Base-by-base conservation (phyloP, 2,329 filamentous ascomycete genomes). In the Cyphellophora europaea region DNA sequence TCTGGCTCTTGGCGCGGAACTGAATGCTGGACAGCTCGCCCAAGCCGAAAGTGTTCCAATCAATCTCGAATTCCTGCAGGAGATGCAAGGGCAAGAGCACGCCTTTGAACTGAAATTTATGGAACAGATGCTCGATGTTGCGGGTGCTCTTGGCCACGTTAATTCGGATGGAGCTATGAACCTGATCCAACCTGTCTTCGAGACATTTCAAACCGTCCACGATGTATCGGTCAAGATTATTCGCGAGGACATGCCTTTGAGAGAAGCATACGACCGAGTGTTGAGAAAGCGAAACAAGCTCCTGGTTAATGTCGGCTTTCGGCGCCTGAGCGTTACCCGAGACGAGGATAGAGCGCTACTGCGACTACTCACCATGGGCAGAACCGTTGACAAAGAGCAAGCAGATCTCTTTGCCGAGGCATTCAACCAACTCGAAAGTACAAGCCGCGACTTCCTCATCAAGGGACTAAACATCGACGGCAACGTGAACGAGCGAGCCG, bases 1-100 rank as follows among this genome's bases (percentile, higher is more conserved):
- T 11, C 45, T 63, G 11, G 43, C 53, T 34, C 47, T 61, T 12
- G 59, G 58, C 3, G 51, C 55, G 11, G 47, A 52, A 13, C 48
- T 63, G 31, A 62, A 62, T 41, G 52, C 59, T 11, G 53, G 54
- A 2, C 60, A 62, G 39, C 35, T 62, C 3, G 58, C 55, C 3
- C 59, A 62, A 35, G 60, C 53, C 2, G 59, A 63, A 40, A 58
- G 52, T 38, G 49, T 52, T 2, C 58, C 44, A 11, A 49, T 41
- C 8, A 56, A 50, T 25, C 38, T 63, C 8, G 35, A 44, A 16
- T 47, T 47, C 18, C 40, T 61, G 3, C 30, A 43, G 5, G 32
- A 39, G 3, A 47, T 59, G 37, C 36, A 38, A 12, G 48, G 44
- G 5, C 37, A 50, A 14, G 33, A 47, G 13, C 47, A 48, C 10